Evolutionary conservation across 345 rosid species (phyloP).

Genomic region (Corymbia maculata): DNA sequence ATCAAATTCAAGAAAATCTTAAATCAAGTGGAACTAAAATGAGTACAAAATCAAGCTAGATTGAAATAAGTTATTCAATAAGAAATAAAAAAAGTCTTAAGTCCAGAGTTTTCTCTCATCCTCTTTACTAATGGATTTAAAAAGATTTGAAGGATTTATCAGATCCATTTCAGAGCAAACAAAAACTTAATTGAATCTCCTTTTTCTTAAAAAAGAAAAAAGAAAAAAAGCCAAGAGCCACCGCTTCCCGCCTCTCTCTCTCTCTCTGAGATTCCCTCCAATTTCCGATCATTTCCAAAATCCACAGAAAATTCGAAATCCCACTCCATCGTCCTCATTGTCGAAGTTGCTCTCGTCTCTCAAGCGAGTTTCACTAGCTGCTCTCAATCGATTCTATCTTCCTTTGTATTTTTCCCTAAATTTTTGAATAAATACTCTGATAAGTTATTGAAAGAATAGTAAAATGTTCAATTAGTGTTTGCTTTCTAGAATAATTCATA

Average conservation of each 20-base stretch:
- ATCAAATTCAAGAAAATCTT: too few relatives aligned
- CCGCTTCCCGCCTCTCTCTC: not conserved
- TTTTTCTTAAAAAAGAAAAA: not conserved
- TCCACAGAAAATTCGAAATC: not conserved
- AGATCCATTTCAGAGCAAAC: not conserved
- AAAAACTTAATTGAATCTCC: not conserved
- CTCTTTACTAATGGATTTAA: too few relatives aligned
- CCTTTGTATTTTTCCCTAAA: not conserved
- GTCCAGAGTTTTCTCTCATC: not conserved
- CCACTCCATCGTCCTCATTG: too few relatives aligned
- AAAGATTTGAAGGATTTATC: too few relatives aligned
- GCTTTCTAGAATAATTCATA: not conserved
- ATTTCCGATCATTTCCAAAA: not conserved
- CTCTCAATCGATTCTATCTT: not conserved
- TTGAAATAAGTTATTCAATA: not conserved
- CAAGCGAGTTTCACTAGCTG: conserved; percentile 24
- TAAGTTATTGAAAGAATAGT: not conserved
- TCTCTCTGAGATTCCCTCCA: not conserved
- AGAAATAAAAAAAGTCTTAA: too few relatives aligned
- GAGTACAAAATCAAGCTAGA: rapidly evolving
- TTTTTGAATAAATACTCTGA: not conserved
- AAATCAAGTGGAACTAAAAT: rapidly evolving
- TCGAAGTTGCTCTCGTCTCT: too few relatives aligned
- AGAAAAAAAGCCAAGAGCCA: not conserved
- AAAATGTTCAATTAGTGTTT: not conserved